Conservation (phyloP, 345 rosid species). For the Pelargonium nanum region DNA sequence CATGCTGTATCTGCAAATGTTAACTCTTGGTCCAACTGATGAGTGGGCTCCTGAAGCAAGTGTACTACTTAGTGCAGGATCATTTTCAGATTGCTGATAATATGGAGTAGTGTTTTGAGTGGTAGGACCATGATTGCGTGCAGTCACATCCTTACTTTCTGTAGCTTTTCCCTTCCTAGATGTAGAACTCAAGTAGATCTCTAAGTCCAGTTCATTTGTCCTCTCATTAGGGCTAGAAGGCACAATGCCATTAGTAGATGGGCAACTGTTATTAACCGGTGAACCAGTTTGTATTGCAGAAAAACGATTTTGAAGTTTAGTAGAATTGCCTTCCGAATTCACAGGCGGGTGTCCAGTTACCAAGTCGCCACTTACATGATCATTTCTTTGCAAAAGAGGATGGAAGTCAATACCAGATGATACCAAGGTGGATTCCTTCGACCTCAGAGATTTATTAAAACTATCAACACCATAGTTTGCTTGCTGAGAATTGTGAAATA, state of each 20-base stretch:
- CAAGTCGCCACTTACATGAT: slow-evolving; percentile 25
- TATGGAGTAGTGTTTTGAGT: slow-evolving; percentile 13
- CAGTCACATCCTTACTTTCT: slow-evolving; percentile 22
- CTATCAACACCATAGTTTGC: slow-evolving; percentile 23
- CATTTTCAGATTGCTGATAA: slow-evolving; percentile 14
- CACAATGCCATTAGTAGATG: slow-evolving; percentile 17
- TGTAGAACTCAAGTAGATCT: slow-evolving; percentile 60
- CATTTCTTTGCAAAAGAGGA: slow-evolving; percentile 69
- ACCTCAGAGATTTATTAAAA: slow-evolving; percentile 28
- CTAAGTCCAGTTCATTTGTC: slow-evolving; percentile 49
- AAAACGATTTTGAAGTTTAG: slow-evolving; percentile 29
- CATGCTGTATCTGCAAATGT: slow-evolving; percentile 18
- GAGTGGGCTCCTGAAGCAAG: slow-evolving; percentile 21
- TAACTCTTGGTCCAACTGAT: slow-evolving; percentile 20
- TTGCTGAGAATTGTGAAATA: slow-evolving; percentile 56
- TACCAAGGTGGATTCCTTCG: slow-evolving; percentile 30
- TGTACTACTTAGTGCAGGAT: slow-evolving; percentile 7
- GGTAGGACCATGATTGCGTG: slow-evolving; percentile 18
- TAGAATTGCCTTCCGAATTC: slow-evolving; percentile 26
- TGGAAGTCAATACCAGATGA: slow-evolving; percentile 61
- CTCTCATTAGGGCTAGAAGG: slow-evolving; percentile 27
- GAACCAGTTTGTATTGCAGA: slow-evolving; percentile 24
- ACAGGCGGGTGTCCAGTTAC: slow-evolving; percentile 16
- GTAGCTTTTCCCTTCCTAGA: slow-evolving; percentile 28
- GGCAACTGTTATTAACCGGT: slow-evolving; percentile 16